Evolutionary conservation across 176 grass and related monocot genomes (phyloP).

Genomic region (Oryza glumipatula): DNA sequence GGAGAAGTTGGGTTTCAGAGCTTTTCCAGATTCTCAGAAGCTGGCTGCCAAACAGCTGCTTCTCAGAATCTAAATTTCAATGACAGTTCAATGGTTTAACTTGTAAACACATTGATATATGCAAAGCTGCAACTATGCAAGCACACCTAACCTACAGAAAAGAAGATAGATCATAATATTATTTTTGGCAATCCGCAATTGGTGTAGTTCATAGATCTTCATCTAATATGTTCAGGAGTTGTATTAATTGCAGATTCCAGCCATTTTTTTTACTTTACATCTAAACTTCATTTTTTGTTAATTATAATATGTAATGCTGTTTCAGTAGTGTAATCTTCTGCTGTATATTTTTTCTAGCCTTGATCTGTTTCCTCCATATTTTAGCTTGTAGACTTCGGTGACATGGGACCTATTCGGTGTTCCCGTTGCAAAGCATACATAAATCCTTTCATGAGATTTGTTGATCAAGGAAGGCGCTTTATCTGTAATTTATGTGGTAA

Average conservation of each 20-base stretch:
- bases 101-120: neutral
- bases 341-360: conserved; percentile 12
- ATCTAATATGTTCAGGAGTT: neutral
- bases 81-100: conserved; percentile 1
- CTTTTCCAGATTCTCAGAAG: no score
- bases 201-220: neutral
- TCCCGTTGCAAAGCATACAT: conserved; percentile 90
- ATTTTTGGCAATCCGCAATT: neutral
- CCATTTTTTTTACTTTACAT: neutral
- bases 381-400: conserved; percentile 92
- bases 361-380: conserved; percentile 43
- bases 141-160: neutral
- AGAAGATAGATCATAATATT: neutral
- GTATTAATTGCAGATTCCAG: neutral
- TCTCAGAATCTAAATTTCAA: neutral
- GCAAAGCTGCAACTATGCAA: neutral
- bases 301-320: neutral
- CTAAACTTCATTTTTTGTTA: conserved; percentile 7
- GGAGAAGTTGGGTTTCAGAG: no score
- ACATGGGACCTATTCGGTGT: conserved; percentile 85
- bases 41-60: no score
- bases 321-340: neutral
- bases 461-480: conserved; percentile 81
- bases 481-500: conserved; percentile 89
- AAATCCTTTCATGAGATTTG: conserved; percentile 94